Evolutionary conservation across 805 yeast species (phyloP).

Genomic region (Yarrowia hollandica): DNA sequence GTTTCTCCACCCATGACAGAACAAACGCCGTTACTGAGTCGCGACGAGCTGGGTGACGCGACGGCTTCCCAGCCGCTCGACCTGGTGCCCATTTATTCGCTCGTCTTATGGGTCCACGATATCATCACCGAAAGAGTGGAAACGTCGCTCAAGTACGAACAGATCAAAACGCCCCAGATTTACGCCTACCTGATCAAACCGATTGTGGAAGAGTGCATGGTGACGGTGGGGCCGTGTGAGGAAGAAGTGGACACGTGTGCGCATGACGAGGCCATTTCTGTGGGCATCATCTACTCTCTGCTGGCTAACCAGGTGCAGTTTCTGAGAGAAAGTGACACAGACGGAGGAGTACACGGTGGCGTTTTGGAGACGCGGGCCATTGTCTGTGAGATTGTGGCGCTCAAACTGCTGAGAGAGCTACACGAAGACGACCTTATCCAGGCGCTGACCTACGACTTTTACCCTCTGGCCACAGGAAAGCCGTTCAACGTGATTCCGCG

Average conservation of each 20-base stretch:
- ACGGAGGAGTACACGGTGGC: constrained; percentile 30
- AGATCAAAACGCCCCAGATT: constrained; percentile 53
- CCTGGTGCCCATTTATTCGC: constrained; percentile 41
- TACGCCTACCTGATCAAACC: constrained; percentile 52
- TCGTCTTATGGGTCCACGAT: constrained; percentile 45
- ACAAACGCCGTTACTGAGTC: constrained; percentile 5
- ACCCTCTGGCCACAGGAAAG: constrained; percentile 48
- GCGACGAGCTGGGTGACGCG: constrained; percentile 9
- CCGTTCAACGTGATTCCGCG: constrained; percentile 37
- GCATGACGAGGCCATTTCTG: constrained; percentile 33
- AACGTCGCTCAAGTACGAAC: constrained; percentile 52
- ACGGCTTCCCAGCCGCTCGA: constrained; percentile 37
- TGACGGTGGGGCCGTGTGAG: constrained; percentile 11
- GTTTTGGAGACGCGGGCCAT: constrained; percentile 49
- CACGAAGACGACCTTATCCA: constrained; percentile 47
- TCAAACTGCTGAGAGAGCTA: constrained; percentile 51
- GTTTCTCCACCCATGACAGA: constrained; percentile 10
- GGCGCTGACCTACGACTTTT: constrained; percentile 48
- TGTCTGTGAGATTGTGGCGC: constrained; percentile 55
- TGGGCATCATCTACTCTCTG: constrained; percentile 45
- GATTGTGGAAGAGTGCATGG: constrained; percentile 43
- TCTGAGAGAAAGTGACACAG: constrained; percentile 40
- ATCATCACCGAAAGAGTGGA: constrained; percentile 47
- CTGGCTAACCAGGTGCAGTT: constrained; percentile 45
- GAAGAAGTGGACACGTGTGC: background rate